These are phyloP conservation scores for Ceratocystis eucalypticola DNA, from an alignment of 2,329 filamentous ascomycete species.

Conservation along the genomic window DNA sequence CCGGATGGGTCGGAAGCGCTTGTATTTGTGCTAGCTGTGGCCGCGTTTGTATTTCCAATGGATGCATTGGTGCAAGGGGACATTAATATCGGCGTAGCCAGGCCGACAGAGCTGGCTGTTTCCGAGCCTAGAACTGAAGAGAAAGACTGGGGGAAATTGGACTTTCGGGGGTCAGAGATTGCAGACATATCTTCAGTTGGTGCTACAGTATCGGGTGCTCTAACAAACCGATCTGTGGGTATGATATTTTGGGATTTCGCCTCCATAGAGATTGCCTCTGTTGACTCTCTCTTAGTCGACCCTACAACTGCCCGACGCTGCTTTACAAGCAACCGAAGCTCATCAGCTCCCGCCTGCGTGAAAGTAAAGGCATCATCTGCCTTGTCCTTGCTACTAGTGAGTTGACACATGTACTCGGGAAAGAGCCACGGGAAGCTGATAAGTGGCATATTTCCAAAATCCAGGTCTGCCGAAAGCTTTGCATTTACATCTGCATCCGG, in stretches of 20 bases:
- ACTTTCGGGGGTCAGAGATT: no score
- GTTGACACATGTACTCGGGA: conserved; percentile 51
- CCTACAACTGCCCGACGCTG: background rate
- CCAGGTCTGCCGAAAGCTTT: no score
- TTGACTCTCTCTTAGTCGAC: background rate
- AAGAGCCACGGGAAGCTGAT: conserved; percentile 96
- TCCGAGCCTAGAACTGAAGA: no score
- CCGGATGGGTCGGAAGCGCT: background rate
- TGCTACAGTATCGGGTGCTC: no score
- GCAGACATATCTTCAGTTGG: no score
- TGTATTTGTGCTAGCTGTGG: background rate
- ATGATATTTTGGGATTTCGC: no score
- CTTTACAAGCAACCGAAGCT: background rate
- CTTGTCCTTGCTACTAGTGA: conserved; percentile 36
- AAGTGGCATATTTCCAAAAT: conserved; percentile 48
- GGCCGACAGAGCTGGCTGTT: background rate
- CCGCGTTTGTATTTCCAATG: no score
- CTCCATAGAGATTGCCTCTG: no score
- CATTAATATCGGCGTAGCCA: background rate
- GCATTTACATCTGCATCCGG: no score
- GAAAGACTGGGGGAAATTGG: no score
- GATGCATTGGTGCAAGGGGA: no score
- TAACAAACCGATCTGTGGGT: no score
- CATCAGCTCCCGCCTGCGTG: background rate
- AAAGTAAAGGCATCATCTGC: conserved; percentile 14